Conservation (phyloP, 225 moss, liverwort and hornwort genomes). For the Polytrichum formosum region DNA sequence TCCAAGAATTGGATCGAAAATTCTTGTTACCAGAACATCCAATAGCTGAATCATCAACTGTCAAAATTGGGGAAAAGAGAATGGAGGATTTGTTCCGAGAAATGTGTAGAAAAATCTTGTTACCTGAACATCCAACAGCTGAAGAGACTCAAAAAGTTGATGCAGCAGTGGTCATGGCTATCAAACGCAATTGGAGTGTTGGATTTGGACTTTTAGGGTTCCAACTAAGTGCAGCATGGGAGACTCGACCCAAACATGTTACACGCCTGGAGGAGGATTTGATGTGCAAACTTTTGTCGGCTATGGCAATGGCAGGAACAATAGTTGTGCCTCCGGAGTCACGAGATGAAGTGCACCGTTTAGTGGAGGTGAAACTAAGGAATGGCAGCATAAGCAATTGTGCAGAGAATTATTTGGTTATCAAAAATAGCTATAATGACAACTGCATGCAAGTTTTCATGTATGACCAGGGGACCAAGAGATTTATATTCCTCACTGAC, state of each 20-base stretch:
- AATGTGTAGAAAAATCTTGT: too few relatives aligned
- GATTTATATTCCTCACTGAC: constrained; percentile 4
- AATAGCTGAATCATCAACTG: too few relatives aligned
- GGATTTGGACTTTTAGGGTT: background rate
- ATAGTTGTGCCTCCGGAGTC: background rate
- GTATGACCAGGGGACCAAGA: background rate
- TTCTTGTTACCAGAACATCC: too few relatives aligned
- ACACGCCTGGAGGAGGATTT: background rate
- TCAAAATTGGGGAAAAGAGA: too few relatives aligned
- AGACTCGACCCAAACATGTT: background rate
- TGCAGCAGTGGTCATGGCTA: background rate
- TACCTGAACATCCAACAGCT: background rate
- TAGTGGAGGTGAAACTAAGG: background rate
- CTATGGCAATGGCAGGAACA: background rate
- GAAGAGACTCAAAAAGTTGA: background rate
- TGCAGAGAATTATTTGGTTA: background rate
- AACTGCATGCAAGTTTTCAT: background rate
- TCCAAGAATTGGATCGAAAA: too few relatives aligned
- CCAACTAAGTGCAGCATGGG: background rate
- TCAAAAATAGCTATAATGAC: background rate
- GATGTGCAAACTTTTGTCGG: background rate
- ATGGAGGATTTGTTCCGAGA: too few relatives aligned
- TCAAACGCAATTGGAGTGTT: background rate
- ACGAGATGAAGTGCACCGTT: background rate
- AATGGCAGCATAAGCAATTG: background rate